Evolutionary conservation across 2,329 filamentous ascomycete species (phyloP).

Genomic region (Cordyceps militaris): DNA sequence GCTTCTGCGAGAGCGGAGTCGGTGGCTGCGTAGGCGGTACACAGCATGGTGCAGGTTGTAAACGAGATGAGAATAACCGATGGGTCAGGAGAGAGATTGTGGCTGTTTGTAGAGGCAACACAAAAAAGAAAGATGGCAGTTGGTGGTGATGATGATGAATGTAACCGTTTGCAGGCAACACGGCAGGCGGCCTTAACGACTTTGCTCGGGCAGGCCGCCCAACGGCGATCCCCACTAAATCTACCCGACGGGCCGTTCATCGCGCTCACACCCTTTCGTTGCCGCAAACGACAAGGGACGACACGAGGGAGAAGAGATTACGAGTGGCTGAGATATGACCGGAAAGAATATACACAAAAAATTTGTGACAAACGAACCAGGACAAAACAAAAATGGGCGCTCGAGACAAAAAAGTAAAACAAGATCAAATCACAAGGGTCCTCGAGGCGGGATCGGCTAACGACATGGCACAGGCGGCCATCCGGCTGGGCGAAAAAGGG

Average conservation of each 20-base stretch:
- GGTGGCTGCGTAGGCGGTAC: not conserved
- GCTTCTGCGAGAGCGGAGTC: not conserved
- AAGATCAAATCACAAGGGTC: not conserved
- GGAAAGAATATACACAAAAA: not conserved
- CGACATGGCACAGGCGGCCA: not conserved
- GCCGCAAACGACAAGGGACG: not conserved
- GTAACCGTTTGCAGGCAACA: not conserved
- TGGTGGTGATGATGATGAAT: not conserved
- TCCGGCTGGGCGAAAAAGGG: too few species aligned
- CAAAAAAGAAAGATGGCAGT: not conserved
- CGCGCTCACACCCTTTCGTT: not conserved
- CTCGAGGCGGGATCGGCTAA: not conserved
- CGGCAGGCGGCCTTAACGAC: too few species aligned
- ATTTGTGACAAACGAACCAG: not conserved
- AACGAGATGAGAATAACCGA: not conserved
- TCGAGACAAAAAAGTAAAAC: not conserved
- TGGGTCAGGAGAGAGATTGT: not conserved
- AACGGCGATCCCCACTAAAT: constrained; percentile 5
- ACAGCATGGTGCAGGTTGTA: not conserved
- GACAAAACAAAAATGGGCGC: not conserved
- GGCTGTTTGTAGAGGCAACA: not conserved
- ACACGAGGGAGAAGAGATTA: not conserved
- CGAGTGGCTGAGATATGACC: not conserved
- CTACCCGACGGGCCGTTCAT: constrained; percentile 7
- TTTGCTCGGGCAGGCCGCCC: not conserved